Base-by-base conservation (phyloP, 78 protist genomes). In the Speleostelium caveatum region DNA sequence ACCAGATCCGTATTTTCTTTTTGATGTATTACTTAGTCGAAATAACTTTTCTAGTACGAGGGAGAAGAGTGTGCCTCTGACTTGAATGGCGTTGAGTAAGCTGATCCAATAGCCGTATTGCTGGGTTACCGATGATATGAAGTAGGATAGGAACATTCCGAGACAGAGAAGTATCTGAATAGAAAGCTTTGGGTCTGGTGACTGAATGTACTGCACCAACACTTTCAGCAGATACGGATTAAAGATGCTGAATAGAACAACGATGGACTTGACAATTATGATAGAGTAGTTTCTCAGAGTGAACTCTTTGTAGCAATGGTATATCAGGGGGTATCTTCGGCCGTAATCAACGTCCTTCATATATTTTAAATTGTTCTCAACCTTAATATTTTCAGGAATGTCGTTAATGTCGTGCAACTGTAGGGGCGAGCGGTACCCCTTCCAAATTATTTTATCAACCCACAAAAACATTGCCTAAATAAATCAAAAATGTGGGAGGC, bases 371-470 rank as follows among this genome's bases (percentile, higher is more conserved):
- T 45, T 69, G 59, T 45, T 69, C 26, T 69, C 75, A 26, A 69
- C 75, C 45, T 69, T 69, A 28, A 69, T 12, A 2, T 14, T n/a
- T 2, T 69, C 59, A 14, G 75, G 75, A 24, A 53, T 32, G 24
- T 53, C 6, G 5, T 53, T 39, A 3, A 69, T 45, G 45, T 69
- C 75, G 2, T 36, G 39, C 2, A 69, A 28, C 12, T 51, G 60
- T n/a, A 69, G 28, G 16, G 75, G 75, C n/a, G 66, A 7, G 6
- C 26, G 39, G 12, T 69, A 69, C 2, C 75, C 75, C 12, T 45
- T 69, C 75, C 36, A 39, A 45, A 69, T 69, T 59, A 69, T 69
- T 69, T 42, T 42, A 19, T 69, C 58, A 26, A 32, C 60, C 75
- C 75, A 69, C 4, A 45, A 14, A 28, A 45, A 69, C 8, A 42